Evolutionary conservation across 176 grass and related monocot genomes (phyloP).

Genomic region (Poa pratensis): DNA sequence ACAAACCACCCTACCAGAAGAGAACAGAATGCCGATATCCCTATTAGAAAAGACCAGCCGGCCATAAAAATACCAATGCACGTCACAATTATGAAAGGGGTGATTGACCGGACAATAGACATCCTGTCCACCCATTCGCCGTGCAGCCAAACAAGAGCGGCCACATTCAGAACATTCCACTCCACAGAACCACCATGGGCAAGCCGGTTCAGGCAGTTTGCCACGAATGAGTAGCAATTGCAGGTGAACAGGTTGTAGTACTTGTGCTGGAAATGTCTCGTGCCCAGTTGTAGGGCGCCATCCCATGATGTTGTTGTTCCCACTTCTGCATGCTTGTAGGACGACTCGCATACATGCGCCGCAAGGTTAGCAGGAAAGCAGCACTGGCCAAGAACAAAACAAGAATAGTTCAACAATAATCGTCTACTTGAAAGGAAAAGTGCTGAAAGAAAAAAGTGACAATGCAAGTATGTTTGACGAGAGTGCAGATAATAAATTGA

Average conservation of each 20-base stretch:
- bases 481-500: neutral
- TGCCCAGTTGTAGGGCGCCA: constrained; percentile 60
- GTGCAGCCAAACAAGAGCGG: constrained; percentile 66
- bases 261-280: constrained; percentile 82
- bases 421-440: neutral
- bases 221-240: constrained; percentile 83
- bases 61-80: constrained; percentile 75
- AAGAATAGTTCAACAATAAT: constrained; percentile 16
- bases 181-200: constrained; percentile 58
- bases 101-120: constrained; percentile 66
- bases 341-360: constrained; percentile 56
- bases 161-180: constrained; percentile 77
- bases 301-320: constrained; percentile 87
- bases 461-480: neutral
- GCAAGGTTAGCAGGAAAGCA: constrained; percentile 83
- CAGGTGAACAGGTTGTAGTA: constrained; percentile 93
- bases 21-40: constrained; percentile 74
- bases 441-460: neutral
- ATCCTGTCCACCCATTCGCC: constrained; percentile 77
- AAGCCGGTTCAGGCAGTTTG: constrained; percentile 71
- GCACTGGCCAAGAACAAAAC: constrained; percentile 55
- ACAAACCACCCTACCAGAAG: constrained; percentile 88
- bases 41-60: constrained; percentile 83
- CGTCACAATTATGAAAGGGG: constrained; percentile 63
- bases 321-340: constrained; percentile 72